phyloP scores from a whole-genome alignment of 2,329 filamentous ascomycete species.

The Trichoderma sp. region DNA sequence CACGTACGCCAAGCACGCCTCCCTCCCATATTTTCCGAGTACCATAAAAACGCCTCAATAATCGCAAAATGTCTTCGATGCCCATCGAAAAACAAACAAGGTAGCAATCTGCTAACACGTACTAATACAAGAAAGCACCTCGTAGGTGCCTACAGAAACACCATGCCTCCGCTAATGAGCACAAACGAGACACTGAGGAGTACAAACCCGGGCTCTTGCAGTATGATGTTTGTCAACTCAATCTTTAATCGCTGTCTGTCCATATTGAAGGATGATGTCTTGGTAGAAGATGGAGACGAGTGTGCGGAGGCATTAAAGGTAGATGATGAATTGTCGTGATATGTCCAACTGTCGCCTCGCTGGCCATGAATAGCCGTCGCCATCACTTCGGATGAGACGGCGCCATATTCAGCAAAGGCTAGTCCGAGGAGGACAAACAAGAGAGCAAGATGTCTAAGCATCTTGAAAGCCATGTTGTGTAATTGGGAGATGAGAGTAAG shows the following conservation, averaged over 20 bases:
- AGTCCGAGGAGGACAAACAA: constrained; percentile 16
- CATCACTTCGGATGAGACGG: background rate
- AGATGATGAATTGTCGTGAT: constrained; percentile 51
- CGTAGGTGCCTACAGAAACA: constrained; percentile 19
- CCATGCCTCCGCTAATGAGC: constrained; percentile 30
- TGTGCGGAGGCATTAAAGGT: constrained; percentile 17
- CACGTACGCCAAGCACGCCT: background rate
- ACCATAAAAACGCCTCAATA: background rate
- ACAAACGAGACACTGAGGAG: constrained; percentile 30
- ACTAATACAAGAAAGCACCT: background rate
- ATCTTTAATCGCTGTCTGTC: constrained; percentile 4
- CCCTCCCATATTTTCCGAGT: background rate
- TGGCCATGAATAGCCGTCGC: background rate
- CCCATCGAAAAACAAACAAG: background rate
- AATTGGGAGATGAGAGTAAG: background rate
- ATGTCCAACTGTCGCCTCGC: constrained; percentile 34
- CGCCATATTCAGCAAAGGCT: background rate
- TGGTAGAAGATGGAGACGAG: background rate
- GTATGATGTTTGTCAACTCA: constrained; percentile 25
- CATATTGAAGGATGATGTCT: background rate
- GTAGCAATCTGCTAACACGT: background rate
- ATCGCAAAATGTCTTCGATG: background rate
- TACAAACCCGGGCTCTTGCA: constrained; percentile 28
- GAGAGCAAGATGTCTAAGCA: background rate
- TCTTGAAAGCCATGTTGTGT: constrained; percentile 8